Evolutionary conservation across 2,329 filamentous ascomycete species (phyloP), one percentile per base, ranked within the genome.

Genomic region (Fusarium begoniae): DNA sequence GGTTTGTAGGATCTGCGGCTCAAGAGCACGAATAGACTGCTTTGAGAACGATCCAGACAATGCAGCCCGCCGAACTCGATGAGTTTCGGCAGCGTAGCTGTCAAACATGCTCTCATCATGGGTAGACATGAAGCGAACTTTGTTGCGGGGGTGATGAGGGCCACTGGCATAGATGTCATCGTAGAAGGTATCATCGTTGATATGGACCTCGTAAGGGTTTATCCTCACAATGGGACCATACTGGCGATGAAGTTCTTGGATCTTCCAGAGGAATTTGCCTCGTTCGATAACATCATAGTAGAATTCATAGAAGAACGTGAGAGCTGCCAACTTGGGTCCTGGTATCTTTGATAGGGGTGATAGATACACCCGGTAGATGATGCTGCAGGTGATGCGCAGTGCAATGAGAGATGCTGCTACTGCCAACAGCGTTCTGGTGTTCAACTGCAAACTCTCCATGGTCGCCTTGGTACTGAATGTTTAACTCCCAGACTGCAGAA

Each of bases 31-130:
- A 4, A 61, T 61, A 26, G 58, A 61, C 28, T 61, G 58, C 13
- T 61, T 61, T 3, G 58, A 61, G 37, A 61, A 61, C 1, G 58
- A 61, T 1, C 45, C 45, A 3, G 58, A 61, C 18, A 61, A 20
- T 18, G 58, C 58, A 35, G 37, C 58, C 2, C 58, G 37, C 3
- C 58, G 45, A 20, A 54, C 58, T n/a, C 58, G 50, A 35, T 61
- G 58, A 2, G 47, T 54, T 9, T 61, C 58, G 3, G 58, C 58
- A 20, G n/a, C 24, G 10, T 53, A 61, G 20, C 45, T 61, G n/a
- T 61, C 58, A 32, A 61, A 61, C 58, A 61, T 61, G 28, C 58
- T 61, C 8, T 61, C 58, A 14, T 54, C 58, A 35, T 61, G 58
- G 2, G 58, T 61, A n/a, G 58, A 61, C 58, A 61, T 61, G 13